phyloP scores from a whole-genome alignment of 2,329 filamentous ascomycete species.

The Alternaria hordeiaustralica region DNA sequence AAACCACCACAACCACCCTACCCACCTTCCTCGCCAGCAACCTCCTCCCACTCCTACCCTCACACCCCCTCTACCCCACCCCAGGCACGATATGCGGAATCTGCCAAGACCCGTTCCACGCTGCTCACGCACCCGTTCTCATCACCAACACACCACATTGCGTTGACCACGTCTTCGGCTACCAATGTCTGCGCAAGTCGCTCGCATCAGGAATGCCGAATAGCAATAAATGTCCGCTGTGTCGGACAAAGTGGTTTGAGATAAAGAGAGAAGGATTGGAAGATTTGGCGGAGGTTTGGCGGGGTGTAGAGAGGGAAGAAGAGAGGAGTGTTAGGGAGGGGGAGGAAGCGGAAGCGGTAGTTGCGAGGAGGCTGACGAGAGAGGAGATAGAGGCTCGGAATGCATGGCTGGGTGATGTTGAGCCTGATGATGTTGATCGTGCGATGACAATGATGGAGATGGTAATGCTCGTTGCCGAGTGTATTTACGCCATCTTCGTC shows the following conservation, averaged over 20 bases:
- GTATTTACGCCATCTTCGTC: background rate
- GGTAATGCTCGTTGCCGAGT: background rate
- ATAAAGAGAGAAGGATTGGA: background rate
- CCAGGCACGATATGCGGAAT: background rate
- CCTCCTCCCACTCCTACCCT: background rate
- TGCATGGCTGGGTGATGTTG: background rate
- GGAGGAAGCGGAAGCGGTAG: fast-evolving
- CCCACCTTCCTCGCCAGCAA: background rate
- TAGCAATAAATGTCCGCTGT: background rate
- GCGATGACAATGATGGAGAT: background rate
- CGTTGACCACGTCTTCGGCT: background rate
- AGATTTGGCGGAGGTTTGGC: background rate
- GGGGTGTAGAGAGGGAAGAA: background rate
- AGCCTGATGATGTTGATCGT: background rate
- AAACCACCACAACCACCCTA: background rate
- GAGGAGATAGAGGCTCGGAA: background rate
- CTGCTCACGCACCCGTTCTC: background rate
- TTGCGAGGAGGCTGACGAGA: background rate
- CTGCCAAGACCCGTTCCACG: background rate
- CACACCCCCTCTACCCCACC: background rate
- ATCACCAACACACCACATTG: background rate
- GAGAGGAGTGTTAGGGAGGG: background rate
- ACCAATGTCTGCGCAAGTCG: background rate
- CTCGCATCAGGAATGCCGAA: background rate
- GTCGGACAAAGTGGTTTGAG: background rate